Evolutionary conservation across 352 stramenopile species (phyloP).

Genomic region (Phytophthora niederhauseri): DNA sequence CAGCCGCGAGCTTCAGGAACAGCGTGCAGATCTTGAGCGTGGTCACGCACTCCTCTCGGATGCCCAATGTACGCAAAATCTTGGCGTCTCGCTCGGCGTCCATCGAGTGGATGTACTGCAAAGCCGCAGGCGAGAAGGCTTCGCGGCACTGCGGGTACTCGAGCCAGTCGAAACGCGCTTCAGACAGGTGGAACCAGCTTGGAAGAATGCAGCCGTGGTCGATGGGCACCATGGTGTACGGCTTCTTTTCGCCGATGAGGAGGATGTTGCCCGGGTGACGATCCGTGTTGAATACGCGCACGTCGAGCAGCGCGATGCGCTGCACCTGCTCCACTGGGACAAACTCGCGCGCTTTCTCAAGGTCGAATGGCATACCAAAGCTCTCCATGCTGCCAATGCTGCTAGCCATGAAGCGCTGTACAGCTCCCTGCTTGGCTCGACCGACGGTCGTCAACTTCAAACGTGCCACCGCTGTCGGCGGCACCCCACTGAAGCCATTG

Average conservation of each 20-base stretch:
- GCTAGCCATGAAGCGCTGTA: slow-evolving; percentile 84
- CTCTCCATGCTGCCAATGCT: slow-evolving; percentile 83
- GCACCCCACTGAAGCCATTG: slow-evolving; percentile 79
- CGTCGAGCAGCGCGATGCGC: slow-evolving; percentile 79
- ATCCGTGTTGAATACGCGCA: slow-evolving; percentile 89
- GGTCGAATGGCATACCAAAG: slow-evolving; percentile 79
- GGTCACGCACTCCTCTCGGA: slow-evolving; percentile 73
- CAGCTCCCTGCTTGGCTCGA: slow-evolving; percentile 62
- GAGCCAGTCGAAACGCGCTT: slow-evolving; percentile 84
- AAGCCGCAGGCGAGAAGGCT: slow-evolving; percentile 47
- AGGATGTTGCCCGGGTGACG: slow-evolving; percentile 85
- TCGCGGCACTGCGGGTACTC: slow-evolving; percentile 75
- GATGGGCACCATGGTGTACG: slow-evolving; percentile 81
- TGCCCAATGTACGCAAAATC: slow-evolving; percentile 57
- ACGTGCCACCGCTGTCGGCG: slow-evolving; percentile 71
- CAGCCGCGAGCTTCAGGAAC: slow-evolving; percentile 64
- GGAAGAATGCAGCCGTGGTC: slow-evolving; percentile 80
- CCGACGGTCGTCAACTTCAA: slow-evolving; percentile 54
- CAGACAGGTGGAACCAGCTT: slow-evolving; percentile 83
- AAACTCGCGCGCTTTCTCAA: slow-evolving; percentile 62
- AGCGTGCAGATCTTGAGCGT: slow-evolving; percentile 81
- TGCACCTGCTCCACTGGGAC: slow-evolving; percentile 82
- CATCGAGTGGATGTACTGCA: slow-evolving; percentile 62
- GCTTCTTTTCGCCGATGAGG: slow-evolving; percentile 75
- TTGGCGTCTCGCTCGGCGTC: slow-evolving; percentile 58